Evolutionary conservation across 257 asterid genomes (phyloP).

Genomic region (Ballota nigra): DNA sequence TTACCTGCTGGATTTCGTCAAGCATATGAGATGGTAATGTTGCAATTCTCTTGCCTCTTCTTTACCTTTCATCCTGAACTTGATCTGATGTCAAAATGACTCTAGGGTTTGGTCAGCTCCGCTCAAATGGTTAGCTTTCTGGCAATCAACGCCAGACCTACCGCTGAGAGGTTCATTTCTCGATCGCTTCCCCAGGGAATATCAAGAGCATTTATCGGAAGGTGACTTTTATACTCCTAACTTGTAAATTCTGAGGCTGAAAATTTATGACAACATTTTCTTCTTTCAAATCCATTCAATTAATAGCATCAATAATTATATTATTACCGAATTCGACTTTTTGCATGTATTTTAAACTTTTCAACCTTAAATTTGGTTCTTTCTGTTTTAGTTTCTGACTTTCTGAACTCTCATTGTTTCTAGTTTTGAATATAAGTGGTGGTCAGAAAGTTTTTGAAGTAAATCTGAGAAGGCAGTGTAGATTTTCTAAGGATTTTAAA

Average conservation of each 20-base stretch:
- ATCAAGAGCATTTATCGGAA: conserved; percentile 89
- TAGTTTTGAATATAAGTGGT: not conserved
- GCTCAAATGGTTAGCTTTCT: conserved; percentile 89
- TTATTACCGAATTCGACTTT: not conserved
- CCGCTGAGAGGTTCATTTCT: conserved; percentile 77
- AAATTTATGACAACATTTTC: not conserved
- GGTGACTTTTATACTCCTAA: conserved; percentile 41
- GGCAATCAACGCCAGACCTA: conserved; percentile 90
- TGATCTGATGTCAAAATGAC: conserved; percentile 29
- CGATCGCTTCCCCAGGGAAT: conserved; percentile 84
- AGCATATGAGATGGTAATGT: conserved; percentile 92
- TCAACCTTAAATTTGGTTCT: not conserved
- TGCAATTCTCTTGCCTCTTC: not conserved
- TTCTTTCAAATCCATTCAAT: not conserved
- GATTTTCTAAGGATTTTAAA: not conserved
- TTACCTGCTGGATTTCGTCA: conserved; percentile 97
- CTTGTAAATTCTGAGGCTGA: not conserved
- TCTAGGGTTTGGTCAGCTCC: conserved; percentile 94
- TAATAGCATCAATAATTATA: not conserved
- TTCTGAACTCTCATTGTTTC: not conserved
- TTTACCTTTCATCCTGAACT: not conserved
- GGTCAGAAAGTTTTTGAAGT: not conserved
- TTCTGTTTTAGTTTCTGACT: conserved; percentile 1
- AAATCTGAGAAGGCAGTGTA: not conserved
- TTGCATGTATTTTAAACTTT: not conserved